Percentiles rank a stretch among this genome's conserved stretches.
These are phyloP conservation scores for Puccinia triticina DNA, from an alignment of 1,284 basidiomycete species.

Conservation along the genomic window DNA sequence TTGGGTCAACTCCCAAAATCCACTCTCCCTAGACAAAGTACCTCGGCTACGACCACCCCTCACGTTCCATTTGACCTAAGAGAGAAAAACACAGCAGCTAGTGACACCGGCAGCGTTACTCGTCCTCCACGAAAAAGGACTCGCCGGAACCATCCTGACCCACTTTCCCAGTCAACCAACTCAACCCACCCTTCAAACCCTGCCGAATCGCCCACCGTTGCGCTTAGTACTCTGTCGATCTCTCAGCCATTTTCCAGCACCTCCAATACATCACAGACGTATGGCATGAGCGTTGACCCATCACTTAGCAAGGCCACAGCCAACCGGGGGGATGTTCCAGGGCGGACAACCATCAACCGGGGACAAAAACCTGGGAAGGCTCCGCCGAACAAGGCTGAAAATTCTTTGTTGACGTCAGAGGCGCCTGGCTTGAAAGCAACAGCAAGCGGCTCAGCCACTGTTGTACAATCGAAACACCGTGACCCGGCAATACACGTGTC, in stretches of 20 bases:
- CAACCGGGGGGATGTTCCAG: conserved; percentile 19
- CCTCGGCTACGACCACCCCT: background rate
- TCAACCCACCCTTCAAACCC: background rate
- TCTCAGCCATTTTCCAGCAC: background rate
- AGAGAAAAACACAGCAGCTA: background rate
- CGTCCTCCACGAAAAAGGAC: conserved; percentile 12
- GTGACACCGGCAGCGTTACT: background rate
- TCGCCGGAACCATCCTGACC: background rate
- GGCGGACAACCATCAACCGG: conserved; percentile 4
- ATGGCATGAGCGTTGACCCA: background rate
- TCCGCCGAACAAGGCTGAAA: background rate
- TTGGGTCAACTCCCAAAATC: background rate
- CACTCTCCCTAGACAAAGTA: background rate
- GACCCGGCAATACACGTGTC: background rate
- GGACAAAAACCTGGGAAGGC: conserved; percentile 23
- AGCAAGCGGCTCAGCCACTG: background rate
- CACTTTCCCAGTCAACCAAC: background rate
- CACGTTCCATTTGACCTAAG: background rate
- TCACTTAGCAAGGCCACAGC: background rate
- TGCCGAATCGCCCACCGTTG: background rate
- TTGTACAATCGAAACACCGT: background rate
- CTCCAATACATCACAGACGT: background rate
- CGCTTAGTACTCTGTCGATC: background rate
- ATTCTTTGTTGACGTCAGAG: background rate
- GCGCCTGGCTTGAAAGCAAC: background rate